Evolutionary conservation across 805 yeast species (phyloP).

Genomic region (Suhomyces faveliae): DNA sequence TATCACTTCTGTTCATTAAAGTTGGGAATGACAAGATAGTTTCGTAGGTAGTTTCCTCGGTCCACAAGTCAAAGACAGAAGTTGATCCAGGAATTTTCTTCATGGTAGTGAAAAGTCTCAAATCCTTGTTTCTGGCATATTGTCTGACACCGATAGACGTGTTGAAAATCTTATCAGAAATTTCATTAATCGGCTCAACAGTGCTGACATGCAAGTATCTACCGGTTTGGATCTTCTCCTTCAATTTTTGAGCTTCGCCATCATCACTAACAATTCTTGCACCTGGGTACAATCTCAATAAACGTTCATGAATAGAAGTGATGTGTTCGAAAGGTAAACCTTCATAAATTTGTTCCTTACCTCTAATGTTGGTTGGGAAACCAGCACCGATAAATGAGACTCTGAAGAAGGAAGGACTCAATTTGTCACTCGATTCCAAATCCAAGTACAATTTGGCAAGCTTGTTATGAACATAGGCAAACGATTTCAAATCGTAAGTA

Average conservation of each 20-base stretch:
- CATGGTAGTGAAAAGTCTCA: slow-evolving; percentile 66
- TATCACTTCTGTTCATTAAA: slow-evolving; percentile 79
- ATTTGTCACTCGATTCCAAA: slow-evolving; percentile 66
- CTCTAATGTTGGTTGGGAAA: slow-evolving; percentile 74
- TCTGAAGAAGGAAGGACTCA: slow-evolving; percentile 74
- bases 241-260: slow-evolving; percentile 52
- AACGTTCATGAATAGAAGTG: slow-evolving; percentile 74
- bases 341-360: slow-evolving; percentile 76
- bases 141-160: slow-evolving; percentile 63
- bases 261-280: slow-evolving; percentile 66
- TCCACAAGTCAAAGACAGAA: slow-evolving; percentile 77
- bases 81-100: slow-evolving; percentile 73
- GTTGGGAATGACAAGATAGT: slow-evolving; percentile 81
- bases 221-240: slow-evolving; percentile 59
- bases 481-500: slow-evolving; percentile 72
- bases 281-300: slow-evolving; percentile 76
- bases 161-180: slow-evolving; percentile 44
- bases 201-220: slow-evolving; percentile 68
- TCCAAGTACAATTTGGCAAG: slow-evolving; percentile 66
- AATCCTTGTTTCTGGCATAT: slow-evolving; percentile 71
- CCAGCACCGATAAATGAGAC: slow-evolving; percentile 82
- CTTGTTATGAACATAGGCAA: slow-evolving; percentile 67
- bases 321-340: slow-evolving; percentile 87
- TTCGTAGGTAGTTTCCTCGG: slow-evolving; percentile 79
- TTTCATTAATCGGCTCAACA: slow-evolving; percentile 66